Evolutionary conservation across 139 green algal species (phyloP).

Genomic region (Chlorella vulgaris): DNA sequence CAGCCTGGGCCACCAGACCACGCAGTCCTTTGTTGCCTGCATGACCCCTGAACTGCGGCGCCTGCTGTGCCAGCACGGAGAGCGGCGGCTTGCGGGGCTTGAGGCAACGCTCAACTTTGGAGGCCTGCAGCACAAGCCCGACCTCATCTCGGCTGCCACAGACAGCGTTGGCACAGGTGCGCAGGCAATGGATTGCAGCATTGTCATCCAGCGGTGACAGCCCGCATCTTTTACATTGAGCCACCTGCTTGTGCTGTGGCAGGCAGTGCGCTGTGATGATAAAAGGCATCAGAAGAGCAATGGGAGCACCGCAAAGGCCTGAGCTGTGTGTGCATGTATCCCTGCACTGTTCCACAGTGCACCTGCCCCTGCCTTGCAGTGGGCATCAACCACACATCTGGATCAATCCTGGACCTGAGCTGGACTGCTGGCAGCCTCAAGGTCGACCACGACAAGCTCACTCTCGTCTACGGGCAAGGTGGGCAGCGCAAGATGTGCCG

Average conservation of each 20-base stretch:
- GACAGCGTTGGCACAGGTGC: conserved; percentile 9
- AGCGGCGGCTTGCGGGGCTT: background rate
- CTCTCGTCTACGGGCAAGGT: background rate
- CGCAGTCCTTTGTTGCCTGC: conserved; percentile 3
- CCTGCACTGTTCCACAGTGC: no score
- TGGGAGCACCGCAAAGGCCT: no score
- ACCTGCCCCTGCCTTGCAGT: no score
- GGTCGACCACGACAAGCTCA: background rate
- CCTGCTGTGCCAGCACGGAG: background rate
- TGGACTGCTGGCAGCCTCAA: background rate
- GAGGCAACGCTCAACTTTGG: conserved; percentile 16
- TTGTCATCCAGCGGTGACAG: no score
- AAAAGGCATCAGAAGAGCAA: background rate
- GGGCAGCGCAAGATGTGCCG: no score
- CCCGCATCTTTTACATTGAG: no score
- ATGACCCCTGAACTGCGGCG: conserved; percentile 8
- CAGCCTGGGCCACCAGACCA: background rate
- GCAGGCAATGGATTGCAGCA: background rate
- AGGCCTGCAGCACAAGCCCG: conserved; percentile 9
- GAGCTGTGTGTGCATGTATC: no score
- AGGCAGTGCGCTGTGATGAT: background rate
- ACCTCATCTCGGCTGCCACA: background rate
- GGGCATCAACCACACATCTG: conserved; percentile 7
- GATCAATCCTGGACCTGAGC: conserved; percentile 8
- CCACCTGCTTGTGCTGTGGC: no score